Evolutionary conservation across 192 early-diverging fungal genomes (phyloP), one percentile per base, ranked within the genome.

Genomic region (Mortierella alpina): DNA sequence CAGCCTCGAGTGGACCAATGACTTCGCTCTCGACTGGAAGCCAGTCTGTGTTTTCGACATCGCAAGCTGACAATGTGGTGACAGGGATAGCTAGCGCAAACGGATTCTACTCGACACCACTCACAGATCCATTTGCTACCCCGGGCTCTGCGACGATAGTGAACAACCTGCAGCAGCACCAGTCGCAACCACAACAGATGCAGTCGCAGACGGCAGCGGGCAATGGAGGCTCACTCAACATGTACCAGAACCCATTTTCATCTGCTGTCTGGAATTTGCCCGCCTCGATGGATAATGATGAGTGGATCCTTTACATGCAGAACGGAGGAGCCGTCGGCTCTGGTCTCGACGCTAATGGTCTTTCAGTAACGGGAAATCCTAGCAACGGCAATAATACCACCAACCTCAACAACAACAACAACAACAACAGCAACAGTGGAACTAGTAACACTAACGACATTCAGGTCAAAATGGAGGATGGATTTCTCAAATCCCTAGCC

Each of bases 291-390:
- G 66, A 72, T 18, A 80, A 68, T 46, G 77, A 80, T 9, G 77
- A 80, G 39, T 80, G 77, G 77, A 72, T 68, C 60, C 20, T 72
- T 14, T 80, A 72, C 41, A 80, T 80, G 77, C 77, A 80, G 53
- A 72, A 53, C 45, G 65, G 70, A 31, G 59, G 69, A n/a, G 20
- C 66, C 7, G 52, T 14, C 15, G 13, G 68, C 17, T 41, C 51
- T 48, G 45, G 10, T 68, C 52, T 54, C 18, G 53, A 7, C 45
- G 53, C 12, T 17, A 39, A 8, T 31, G 41, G 44, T 48, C 41
- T 48, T 49, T 13, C 66, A 47, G 47, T 42, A 68, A 57, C 54
- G 22, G 55, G 14, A 14, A 39, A 57, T 41, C 57, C n/a, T 17
- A 56, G 42, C 53, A 56, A 40, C 65, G 23, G 22, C 7, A 65